A percentile compares a stretch with the other conserved stretches of the same genome.
These are phyloP conservation scores for Fusarium piperis DNA, from an alignment of 2,329 filamentous ascomycete genomes.

Conservation along the genomic window DNA sequence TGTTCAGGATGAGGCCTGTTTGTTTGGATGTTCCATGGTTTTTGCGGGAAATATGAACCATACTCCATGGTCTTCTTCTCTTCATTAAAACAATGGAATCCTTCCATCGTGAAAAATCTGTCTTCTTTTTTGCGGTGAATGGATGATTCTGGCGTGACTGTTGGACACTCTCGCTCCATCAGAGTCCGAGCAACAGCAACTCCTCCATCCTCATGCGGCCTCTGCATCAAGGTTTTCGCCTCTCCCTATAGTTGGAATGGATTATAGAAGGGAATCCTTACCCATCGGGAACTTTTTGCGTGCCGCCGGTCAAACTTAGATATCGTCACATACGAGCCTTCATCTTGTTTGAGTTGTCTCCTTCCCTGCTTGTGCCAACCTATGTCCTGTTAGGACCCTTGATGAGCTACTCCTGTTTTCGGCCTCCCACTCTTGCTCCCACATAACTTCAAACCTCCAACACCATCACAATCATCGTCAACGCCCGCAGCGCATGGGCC, in stretches of 20 bases:
- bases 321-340: background rate
- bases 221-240: background rate
- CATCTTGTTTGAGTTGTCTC: background rate
- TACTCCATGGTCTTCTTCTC: background rate
- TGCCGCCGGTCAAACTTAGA: conserved; percentile 18
- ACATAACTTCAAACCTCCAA: conserved; percentile 11
- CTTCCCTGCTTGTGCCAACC: conserved; percentile 9
- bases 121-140: background rate
- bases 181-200: background rate
- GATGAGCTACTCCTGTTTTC: conserved; percentile 1
- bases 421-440: background rate
- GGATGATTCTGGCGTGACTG: conserved; percentile 1
- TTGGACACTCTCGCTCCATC: background rate
- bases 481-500: conserved; percentile 21
- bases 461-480: conserved; percentile 16
- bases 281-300: conserved; percentile 5
- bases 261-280: conserved; percentile 26
- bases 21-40: background rate
- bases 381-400: background rate
- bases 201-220: background rate
- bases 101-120: background rate
- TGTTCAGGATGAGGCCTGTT: conserved; percentile 32
- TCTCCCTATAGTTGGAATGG: conserved; percentile 16
- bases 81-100: conserved; percentile 16
- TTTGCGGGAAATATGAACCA: background rate